Evolutionary conservation across 2,329 filamentous ascomycete genomes (phyloP), one percentile per base, ranked within the genome.

Genomic region (Colletotrichum theobromicola): DNA sequence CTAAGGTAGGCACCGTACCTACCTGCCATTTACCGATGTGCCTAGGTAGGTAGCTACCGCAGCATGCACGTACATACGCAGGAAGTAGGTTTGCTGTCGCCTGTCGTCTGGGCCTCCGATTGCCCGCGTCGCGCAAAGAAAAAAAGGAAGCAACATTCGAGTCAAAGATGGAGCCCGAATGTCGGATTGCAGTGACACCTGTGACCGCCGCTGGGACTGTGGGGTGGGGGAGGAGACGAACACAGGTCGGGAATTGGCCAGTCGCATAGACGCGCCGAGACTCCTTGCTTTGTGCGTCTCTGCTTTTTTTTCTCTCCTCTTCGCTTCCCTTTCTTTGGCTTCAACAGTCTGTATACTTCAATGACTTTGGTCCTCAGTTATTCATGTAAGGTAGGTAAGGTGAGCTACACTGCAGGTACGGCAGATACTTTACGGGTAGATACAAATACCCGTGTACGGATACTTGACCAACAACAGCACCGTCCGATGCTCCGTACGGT

Each of bases 101-200:
- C 28, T 26, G 42, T 21, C 42, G 37, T 12, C 37, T 64, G 62
- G 16, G 57, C 30, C 26, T 60, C 28, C n/a, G 26, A 32, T n/a
- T 32, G 42, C 42, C n/a, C 28, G 15, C 26, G 26, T 32, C 28
- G 35, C 21, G 21, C 24, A 57, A 24, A 26, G 30, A 15, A 34
- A 37, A 67, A 57, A 57, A 57, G 50, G 16, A 67, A 58, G 64
- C 64, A 67, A 42, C 42, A 24, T 32, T 34, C 28, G 57, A 60
- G 30, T 50, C 30, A 32, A n/a, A 21, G 67, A 58, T 42, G 28
- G 50, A 24, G 50, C 64, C 64, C 37, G 68, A 28, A 28, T 63
- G 35, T 55, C 63, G 64, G 64, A 68, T 72, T 60, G 57, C 46
- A 71, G 37, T 65, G 50, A 66, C 67, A 65, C 57, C 57, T 69